These are phyloP conservation scores for Oryza nivara DNA, from an alignment of 176 grass and related monocot genomes.

Conservation along the genomic window DNA sequence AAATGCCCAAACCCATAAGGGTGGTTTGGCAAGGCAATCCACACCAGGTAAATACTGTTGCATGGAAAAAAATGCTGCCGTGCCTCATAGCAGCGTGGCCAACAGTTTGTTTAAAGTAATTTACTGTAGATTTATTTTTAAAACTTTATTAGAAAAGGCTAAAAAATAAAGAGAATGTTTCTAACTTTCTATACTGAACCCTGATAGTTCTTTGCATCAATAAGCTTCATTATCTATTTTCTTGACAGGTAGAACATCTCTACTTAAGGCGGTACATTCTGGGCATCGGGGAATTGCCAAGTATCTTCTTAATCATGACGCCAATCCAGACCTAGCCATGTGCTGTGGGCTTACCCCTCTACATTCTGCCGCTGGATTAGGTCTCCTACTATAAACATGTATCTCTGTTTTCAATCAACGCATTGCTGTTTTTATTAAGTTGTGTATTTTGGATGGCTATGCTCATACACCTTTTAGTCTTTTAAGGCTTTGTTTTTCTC, in stretches of 20 bases:
- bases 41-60: too few species aligned
- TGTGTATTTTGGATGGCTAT: too few species aligned
- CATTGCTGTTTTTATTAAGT: background rate
- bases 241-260: conserved; percentile 46
- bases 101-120: too few species aligned
- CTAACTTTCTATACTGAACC: too few species aligned
- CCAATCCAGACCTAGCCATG: conserved; percentile 34
- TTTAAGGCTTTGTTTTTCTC: background rate
- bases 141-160: too few species aligned
- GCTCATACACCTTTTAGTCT: too few species aligned
- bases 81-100: too few species aligned
- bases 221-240: background rate
- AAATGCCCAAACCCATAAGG: too few species aligned
- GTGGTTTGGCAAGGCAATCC: too few species aligned
- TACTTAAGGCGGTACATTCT: conserved; percentile 39
- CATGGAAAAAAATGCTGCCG: too few species aligned
- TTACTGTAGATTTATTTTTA: too few species aligned
- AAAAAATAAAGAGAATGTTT: too few species aligned
- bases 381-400: conserved; percentile 23
- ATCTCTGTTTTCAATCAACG: background rate
- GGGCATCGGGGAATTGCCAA: conserved; percentile 11
- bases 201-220: background rate
- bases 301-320: conserved; percentile 59
- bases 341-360: conserved; percentile 45
- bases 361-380: conserved; percentile 48